Base-by-base conservation (phyloP, 495 filamentous ascomycete genomes). In the Penicillium tannophilum region DNA sequence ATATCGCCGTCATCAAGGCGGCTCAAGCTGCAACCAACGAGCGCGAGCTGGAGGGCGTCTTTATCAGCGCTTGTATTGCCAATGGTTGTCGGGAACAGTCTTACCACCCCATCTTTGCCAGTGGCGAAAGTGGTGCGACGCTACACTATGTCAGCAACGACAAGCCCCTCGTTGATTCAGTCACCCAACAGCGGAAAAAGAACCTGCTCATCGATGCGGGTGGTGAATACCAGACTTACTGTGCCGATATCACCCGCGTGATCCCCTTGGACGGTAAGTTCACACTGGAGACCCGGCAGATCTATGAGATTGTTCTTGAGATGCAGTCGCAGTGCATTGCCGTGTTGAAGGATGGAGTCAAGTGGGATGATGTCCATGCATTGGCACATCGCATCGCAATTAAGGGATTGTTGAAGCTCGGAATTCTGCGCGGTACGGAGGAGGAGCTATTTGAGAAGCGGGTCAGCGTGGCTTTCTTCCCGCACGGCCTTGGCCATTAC, bases 401-500 rank as follows among this genome's bases (percentile, higher is more conserved):
- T 60, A 82, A 87, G 20, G 93, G 93, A 6, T 70, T 97, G 61
- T 71, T 91, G 54, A 76, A 81, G 31, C 72, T 97, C 8, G 92
- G 91, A 0, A 89, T 97, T 51, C 72, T 97, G 41, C 81, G 85
- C 58, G 86, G 86, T 23, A 76, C 83, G 19, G 73, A 71, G 52
- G 83, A 90, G 11, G 90, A 92, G 60, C 84, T 97, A 51, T 79
- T 96, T 62, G 82, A 84, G 35, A 81, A 80, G 49, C 77, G 91
- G 44, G 87, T 90, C 41, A 93, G 88, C 61, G 86, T 88, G 2
- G 91, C 92, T 6, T 97, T 97, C 78, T 89, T 96, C 69, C 93
- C 93, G 5, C 93, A 97, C 68, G 93, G 93, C 6, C 79, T 97
- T 5, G 93, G 93, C 0, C 92, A 97, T 69, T 93, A 95, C 64